phyloP scores from a whole-genome alignment of 164 flowering plant genomes.

The Chloranthus sessilifolius region DNA sequence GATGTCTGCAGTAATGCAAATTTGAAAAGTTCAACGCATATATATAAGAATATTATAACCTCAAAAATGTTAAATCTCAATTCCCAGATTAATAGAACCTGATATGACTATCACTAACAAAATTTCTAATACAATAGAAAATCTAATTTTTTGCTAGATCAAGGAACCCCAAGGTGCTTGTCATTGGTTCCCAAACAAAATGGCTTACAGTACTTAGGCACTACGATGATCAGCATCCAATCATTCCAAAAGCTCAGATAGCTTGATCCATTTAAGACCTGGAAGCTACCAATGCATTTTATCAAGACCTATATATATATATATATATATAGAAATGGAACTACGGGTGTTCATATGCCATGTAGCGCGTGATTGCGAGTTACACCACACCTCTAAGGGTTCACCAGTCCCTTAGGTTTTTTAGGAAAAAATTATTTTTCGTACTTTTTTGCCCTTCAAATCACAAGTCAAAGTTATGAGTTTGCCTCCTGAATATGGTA shows the following conservation, averaged over 20 bases:
- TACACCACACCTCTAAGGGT: no score
- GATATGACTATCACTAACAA: neutral
- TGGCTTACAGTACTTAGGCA: neutral
- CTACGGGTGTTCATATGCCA: no score
- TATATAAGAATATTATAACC: neutral
- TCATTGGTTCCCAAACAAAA: neutral
- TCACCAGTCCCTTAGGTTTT: no score
- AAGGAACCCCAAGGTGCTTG: neutral
- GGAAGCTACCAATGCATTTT: neutral
- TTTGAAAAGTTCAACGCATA: slow-evolving; percentile 3
- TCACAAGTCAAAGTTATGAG: no score
- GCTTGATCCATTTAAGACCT: neutral
- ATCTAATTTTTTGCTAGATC: neutral
- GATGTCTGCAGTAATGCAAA: slow-evolving; percentile 53
- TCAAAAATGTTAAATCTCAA: neutral
- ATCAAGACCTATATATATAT: no score
- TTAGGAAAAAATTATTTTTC: no score
- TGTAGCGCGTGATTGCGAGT: no score
- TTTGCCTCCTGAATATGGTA: no score
- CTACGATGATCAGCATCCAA: neutral
- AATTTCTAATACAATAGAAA: neutral
- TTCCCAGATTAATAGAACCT: neutral
- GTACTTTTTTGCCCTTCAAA: no score
- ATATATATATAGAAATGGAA: no score
- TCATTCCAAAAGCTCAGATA: slow-evolving; percentile 3